Evolutionary conservation across 768 basidiomycete species (phyloP), one percentile per base, ranked within the genome.

Genomic region (Leccinum disarticulatum): DNA sequence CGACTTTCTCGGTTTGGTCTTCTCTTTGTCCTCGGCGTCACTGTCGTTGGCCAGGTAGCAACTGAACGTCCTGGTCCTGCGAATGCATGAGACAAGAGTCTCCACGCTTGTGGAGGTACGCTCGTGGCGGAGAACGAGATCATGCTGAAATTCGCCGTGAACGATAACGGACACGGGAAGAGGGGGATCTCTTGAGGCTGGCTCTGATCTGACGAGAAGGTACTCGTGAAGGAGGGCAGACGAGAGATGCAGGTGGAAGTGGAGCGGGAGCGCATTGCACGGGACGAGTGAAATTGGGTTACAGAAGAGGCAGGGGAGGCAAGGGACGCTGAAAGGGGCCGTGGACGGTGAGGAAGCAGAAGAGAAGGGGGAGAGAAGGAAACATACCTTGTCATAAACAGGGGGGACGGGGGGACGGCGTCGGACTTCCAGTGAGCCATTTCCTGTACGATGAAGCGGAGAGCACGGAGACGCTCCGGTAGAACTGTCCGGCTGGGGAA

Each of bases 361-460:
- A 5, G 31, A 0, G 8, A 22, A 9, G 7, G 0, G 6, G 4
- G 6, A 27, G 4, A 35, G 17, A 43, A 9, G 2, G 1, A 19
- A 27, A 3, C n/a, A 3, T 6, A 74, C 60, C 67, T 66, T 59
- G 61, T 64, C 60, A 38, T 35, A 59, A 2, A 38, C 8, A 51
- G 22, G 56, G 63, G 62, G 1, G 63, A 55, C 1, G 48, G 22
- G 0, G 38, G 54, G 2, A 43, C 30, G 0, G 54, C 46, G 2
- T 64, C 55, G 1, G 67, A 59, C 19, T 69, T 67, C 61, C 64
- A 73, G 33, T 65, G 67, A 0, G 68, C 64, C 75, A 76, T 76
- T 62, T 76, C 73, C 33, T 71, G 74, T 4, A 76, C 67, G 59
- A 76, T 73, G 56, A 73, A 76, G 19, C 69, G 68, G 57, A 77